phyloP scores from a whole-genome alignment of 2,329 filamentous ascomycete species.

The Ophiobolus disseminans region DNA sequence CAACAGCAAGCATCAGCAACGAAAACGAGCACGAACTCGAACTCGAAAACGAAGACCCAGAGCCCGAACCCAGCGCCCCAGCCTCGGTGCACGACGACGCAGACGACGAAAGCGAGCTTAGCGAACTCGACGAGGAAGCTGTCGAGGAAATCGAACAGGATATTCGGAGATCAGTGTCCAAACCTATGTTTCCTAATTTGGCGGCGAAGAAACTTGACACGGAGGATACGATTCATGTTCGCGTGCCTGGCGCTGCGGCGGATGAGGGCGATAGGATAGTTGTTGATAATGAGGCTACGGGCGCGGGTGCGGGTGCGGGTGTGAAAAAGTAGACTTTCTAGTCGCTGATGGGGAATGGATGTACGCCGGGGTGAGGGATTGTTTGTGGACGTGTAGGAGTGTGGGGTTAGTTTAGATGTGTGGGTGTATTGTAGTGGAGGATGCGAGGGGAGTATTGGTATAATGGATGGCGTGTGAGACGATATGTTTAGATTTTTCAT shows the following conservation, averaged over 20 bases:
- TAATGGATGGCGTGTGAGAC: no score
- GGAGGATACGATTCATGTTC: constrained; percentile 6
- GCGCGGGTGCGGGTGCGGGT: no score
- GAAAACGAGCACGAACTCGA: constrained; percentile 31
- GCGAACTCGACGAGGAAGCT: constrained; percentile 57
- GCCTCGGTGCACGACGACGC: constrained; percentile 63
- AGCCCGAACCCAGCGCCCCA: constrained; percentile 58
- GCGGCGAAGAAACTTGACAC: constrained; percentile 5
- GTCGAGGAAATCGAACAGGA: constrained; percentile 44
- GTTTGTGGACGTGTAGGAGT: no score
- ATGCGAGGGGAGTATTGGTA: no score
- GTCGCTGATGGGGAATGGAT: no score
- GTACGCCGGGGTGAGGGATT: no score
- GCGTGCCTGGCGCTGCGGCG: not conserved
- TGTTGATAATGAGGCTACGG: constrained; percentile 10
- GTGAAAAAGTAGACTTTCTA: no score
- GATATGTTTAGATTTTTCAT: no score
- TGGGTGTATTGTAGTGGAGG: no score
- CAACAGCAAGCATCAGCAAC: constrained; percentile 37
- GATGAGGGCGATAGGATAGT: constrained; percentile 5
- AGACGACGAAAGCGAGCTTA: constrained; percentile 63
- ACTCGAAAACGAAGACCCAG: constrained; percentile 40
- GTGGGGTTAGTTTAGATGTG: no score
- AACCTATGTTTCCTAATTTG: constrained; percentile 38
- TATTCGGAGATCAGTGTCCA: constrained; percentile 26